Evolutionary conservation across 2,329 filamentous ascomycete species (phyloP).

Genomic region (Ophiostoma populinum): DNA sequence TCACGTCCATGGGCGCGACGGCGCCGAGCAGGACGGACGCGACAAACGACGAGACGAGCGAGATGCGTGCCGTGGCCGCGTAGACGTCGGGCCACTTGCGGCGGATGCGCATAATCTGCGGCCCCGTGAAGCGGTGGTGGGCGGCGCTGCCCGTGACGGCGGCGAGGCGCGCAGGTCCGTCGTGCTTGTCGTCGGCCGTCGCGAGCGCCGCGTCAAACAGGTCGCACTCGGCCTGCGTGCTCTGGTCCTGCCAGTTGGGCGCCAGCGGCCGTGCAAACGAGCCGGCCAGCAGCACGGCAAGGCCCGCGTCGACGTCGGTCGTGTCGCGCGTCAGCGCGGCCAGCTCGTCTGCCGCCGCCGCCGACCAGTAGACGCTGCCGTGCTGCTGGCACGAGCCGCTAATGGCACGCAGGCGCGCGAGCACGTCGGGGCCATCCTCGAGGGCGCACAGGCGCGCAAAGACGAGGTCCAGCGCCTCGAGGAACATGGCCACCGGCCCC

Average conservation of each 20-base stretch:
- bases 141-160: slow-evolving; percentile 76
- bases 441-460: slow-evolving; percentile 52
- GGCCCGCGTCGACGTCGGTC: slow-evolving; percentile 33
- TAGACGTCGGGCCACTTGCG: slow-evolving; percentile 69
- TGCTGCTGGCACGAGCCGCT: slow-evolving; percentile 94
- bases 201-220: slow-evolving; percentile 55
- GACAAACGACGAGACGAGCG: slow-evolving; percentile 87
- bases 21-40: slow-evolving; percentile 75
- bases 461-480: slow-evolving; percentile 81
- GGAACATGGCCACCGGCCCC: slow-evolving; percentile 84
- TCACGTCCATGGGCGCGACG: slow-evolving; percentile 80
- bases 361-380: slow-evolving; percentile 87
- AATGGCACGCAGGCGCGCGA: slow-evolving; percentile 60
- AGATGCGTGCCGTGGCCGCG: slow-evolving; percentile 64
- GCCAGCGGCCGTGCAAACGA: slow-evolving; percentile 75
- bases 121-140: slow-evolving; percentile 95
- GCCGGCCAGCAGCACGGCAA: slow-evolving; percentile 54
- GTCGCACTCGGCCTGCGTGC: slow-evolving; percentile 83
- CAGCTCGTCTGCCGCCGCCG: slow-evolving; percentile 48
- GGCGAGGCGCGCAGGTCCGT: slow-evolving; percentile 51
- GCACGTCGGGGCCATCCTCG: slow-evolving; percentile 38
- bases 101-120: slow-evolving; percentile 81
- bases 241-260: slow-evolving; percentile 96
- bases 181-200: slow-evolving; percentile 15
- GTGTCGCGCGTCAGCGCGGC: slow-evolving; percentile 34